Evolutionary conservation across 2,329 filamentous ascomycete species (phyloP), one percentile per base, ranked within the genome.

Genomic region (Xylariaceae sp.): DNA sequence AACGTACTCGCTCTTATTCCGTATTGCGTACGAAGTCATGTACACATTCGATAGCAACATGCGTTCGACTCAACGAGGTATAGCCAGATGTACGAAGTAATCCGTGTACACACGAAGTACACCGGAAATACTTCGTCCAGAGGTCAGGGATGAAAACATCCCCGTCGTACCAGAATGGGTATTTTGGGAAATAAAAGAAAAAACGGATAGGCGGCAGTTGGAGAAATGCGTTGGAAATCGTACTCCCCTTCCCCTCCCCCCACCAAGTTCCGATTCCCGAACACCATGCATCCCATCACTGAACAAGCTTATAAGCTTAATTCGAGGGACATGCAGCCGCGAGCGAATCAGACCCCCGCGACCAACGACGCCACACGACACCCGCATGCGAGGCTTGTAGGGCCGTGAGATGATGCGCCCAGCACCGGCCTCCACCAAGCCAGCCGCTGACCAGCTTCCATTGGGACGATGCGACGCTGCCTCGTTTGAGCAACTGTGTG

Each of bases 271-370:
- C 59, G 56, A 63, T 57, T 59, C 55, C 61, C 61, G 56, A 61
- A 56, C 53, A 51, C 57, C 53, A 61, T 61, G 61, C 55, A 61
- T 50, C 48, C 23, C 48, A 50, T 61, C 56, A 51, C 55, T 53
- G 59, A 57, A 61, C 61, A 61, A 63, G 59, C 61, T 61, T 57
- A 63, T 63, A 61, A 63, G 61, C 61, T 63, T 63, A 63, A 63
- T 59, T 63, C 59, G 61, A 63, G 57, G 61, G 50, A 41, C 61
- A 61, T 61, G 59, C 59, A 49, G 47, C 47, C 54, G 39, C 55
- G 53, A 48, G 34, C 61, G 56, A 63, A 63, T 63, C 48, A 63
- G 53, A 37, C 3, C 1, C 35, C 17, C 18, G 23, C n/a, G 17
- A 55, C 53, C 45, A 55, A 47, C 4, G 54, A 53, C 59, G 56